Base-by-base conservation (phyloP, 495 filamentous ascomycete species). In the Hypoxylon lenormandii region DNA sequence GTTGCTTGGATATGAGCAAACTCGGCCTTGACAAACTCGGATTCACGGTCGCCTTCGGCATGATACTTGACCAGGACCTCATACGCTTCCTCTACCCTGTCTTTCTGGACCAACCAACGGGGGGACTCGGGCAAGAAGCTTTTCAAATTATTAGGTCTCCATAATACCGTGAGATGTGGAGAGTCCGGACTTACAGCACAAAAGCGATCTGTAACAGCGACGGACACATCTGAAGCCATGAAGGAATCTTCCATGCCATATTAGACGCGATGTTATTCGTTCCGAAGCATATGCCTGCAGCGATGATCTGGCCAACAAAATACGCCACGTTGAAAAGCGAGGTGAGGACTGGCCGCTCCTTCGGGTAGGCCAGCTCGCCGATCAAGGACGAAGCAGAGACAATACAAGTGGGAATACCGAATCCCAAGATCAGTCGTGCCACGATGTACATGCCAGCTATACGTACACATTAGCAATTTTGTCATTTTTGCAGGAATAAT, bases 181-280 rank as follows among this genome's bases (percentile, higher is more conserved):
- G 81, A 5, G 74, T 53, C 16, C 76, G 70, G 58, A 70, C 75
- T 54, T 54, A 78, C 73, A 82, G 79, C 40, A 87, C 79, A 43
- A 86, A 83, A 7, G 46, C 66, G 51, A 89, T 78, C 63, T 90
- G 89, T 15, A 91, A 62, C 16, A 89, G 65, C 13, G 84, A 87
- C 1, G 86, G 86, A 37, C 75, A 78, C 56, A 81, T 76, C 73
- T 88, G 87, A 5, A 89, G 79, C 16, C 86, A 75, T 0, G 87
- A 90, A 0, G 88, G 89, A 26, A 91, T 88, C 30, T 87, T 73
- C 89, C 88, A 91, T 6, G 85, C 81, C 87, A 87, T 89, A 50
- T 88, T 77, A 65, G 69, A 81, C 7, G 74, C 5, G 46, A 89
- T 86, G 23, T 72, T 78, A 72, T 86, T 83, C 4, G 88, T 90